Percentiles rank a stretch among this genome's conserved stretches.
Conservation (phyloP, 73 alveolate species). For the Effrenium voratum region DNA sequence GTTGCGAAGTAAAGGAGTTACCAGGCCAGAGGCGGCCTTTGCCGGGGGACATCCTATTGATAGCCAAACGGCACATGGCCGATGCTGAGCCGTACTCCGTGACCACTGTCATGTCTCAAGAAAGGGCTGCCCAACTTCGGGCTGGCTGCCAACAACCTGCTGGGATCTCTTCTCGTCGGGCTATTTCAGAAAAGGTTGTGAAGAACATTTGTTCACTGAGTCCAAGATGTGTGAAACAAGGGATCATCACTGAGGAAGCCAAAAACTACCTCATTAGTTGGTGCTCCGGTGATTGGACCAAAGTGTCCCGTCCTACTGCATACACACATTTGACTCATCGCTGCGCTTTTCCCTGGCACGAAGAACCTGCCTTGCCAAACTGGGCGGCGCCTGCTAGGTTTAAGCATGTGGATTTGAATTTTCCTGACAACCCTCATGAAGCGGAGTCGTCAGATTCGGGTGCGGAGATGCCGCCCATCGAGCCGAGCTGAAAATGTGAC, state of each 20-base stretch:
- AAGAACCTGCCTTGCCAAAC: not conserved
- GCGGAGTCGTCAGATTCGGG: not conserved
- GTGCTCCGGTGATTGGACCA: not conserved
- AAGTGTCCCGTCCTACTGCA: not conserved
- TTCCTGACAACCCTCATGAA: not conserved
- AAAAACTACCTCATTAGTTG: not conserved
- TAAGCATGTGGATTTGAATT: constrained; percentile 27
- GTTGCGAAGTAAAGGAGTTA: not conserved
- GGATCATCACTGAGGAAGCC: not conserved
- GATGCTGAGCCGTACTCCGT: constrained; percentile 9
- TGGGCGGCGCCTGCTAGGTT: not conserved
- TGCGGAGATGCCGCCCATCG: not conserved
- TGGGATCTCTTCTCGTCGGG: not conserved
- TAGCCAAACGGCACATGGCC: constrained; percentile 2
- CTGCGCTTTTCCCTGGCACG: not conserved
- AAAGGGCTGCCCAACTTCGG: not conserved
- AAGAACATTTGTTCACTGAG: not conserved
- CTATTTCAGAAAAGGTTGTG: not conserved
- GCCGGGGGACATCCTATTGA: constrained; percentile 4
- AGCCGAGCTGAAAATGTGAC: not conserved
- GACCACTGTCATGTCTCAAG: not conserved
- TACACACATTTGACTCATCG: not conserved
- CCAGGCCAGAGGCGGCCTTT: not conserved
- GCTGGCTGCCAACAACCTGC: not conserved
- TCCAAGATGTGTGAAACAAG: not conserved